Evolutionary conservation across 176 grass and related monocot genomes (phyloP).

Genomic region (Lolium rigidum): DNA sequence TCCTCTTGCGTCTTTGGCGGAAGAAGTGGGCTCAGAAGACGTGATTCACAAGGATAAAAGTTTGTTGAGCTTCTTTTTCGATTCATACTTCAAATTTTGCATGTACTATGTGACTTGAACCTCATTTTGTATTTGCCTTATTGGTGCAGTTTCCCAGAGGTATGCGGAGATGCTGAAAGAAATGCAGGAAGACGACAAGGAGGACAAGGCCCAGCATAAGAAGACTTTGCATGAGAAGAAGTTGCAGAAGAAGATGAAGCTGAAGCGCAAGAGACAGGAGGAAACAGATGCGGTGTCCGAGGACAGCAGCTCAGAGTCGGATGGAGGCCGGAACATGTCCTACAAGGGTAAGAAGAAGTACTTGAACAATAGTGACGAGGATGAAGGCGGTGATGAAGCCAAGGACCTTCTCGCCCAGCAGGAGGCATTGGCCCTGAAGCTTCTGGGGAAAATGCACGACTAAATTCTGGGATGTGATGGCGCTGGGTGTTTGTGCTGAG

Average conservation of each 20-base stretch:
- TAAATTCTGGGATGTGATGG: slow-evolving; percentile 30
- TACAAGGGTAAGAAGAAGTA: slow-evolving; percentile 68
- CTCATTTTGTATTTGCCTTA: slow-evolving; percentile 18
- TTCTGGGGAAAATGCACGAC: slow-evolving; percentile 76
- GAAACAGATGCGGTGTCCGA: slow-evolving; percentile 41
- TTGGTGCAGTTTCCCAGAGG: slow-evolving; percentile 63
- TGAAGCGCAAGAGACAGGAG: slow-evolving; percentile 73
- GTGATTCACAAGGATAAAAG: slow-evolving; percentile 66
- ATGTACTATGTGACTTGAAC: slow-evolving; percentile 4
- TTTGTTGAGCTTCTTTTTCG: slow-evolving; percentile 26
- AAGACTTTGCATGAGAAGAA: slow-evolving; percentile 70
- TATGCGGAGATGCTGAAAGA: slow-evolving; percentile 77
- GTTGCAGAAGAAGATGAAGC: slow-evolving; percentile 79
- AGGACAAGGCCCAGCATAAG: slow-evolving; percentile 82
- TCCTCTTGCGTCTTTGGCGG: slow-evolving; percentile 77
- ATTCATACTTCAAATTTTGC: slow-evolving; percentile 3
- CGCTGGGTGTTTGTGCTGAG: neutral
- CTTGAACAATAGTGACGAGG: slow-evolving; percentile 46
- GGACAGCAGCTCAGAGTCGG: slow-evolving; percentile 54
- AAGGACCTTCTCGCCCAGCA: slow-evolving; percentile 62
- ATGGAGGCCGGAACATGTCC: slow-evolving; percentile 28
- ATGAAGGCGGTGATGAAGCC: slow-evolving; percentile 31
- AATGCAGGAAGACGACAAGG: slow-evolving; percentile 79
- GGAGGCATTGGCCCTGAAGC: slow-evolving; percentile 82
- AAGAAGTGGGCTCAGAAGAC: slow-evolving; percentile 50